These are phyloP conservation scores for Penicillium herquei DNA, from an alignment of 495 filamentous ascomycete species.

Conservation along the genomic window DNA sequence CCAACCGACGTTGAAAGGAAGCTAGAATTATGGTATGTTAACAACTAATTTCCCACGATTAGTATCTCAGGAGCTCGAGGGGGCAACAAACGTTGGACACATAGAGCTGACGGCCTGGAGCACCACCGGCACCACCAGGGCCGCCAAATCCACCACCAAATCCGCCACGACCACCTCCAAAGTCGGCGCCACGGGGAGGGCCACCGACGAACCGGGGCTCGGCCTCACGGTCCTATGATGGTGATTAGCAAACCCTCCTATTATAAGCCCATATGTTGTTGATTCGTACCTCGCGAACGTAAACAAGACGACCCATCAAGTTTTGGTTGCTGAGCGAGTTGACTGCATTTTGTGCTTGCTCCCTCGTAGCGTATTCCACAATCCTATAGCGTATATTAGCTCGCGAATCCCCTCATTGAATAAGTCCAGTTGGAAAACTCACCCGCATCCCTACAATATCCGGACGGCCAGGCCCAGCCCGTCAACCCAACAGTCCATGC, in stretches of 20 bases:
- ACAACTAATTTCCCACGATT: conserved; percentile 17
- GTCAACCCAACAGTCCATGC: conserved; percentile 99
- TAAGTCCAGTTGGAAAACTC: conserved; percentile 43
- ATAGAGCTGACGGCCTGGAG: conserved; percentile 86
- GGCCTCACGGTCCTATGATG: conserved; percentile 80
- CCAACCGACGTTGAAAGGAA: conserved; percentile 97
- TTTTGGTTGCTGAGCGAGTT: conserved; percentile 98
- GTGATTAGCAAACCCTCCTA: neutral
- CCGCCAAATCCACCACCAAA: conserved; percentile 50
- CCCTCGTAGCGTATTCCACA: conserved; percentile 99
- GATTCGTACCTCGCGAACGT: conserved; percentile 85
- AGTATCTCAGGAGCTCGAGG: conserved; percentile 28
- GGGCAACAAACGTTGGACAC: conserved; percentile 89
- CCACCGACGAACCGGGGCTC: conserved; percentile 89
- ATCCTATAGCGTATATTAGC: conserved; percentile 58
- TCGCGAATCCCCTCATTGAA: too few relatives aligned
- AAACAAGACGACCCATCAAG: conserved; percentile 95
- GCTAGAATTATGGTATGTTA: conserved; percentile 55
- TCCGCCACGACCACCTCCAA: conserved; percentile 49
- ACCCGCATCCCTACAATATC: conserved; percentile 99
- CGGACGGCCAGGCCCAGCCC: conserved; percentile 89
- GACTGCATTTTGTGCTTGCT: conserved; percentile 97
- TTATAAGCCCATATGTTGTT: neutral
- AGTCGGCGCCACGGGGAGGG: conserved; percentile 63
- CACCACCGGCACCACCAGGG: conserved; percentile 49